Evolutionary conservation across 306 rosid species (phyloP), one percentile per base, ranked within the genome.

Genomic region (Rubus idaeus): DNA sequence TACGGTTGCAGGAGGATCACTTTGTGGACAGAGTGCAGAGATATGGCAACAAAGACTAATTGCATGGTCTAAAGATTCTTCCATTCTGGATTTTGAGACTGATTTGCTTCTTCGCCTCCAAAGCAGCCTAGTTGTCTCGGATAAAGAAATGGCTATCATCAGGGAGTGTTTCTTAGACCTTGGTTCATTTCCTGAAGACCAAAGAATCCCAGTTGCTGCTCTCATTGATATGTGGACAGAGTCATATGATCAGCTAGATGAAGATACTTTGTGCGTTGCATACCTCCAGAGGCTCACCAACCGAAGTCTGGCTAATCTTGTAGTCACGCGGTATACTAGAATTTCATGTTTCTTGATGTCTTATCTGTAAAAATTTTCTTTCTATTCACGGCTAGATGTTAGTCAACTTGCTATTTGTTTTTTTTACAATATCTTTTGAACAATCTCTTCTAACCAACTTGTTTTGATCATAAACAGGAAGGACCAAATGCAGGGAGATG

Each of bases 171-270:
- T 91, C 80, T 16, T 56, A 74, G 91, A 91, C 82, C 77, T 91
- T 14, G 78, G 86, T 64, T 82, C 80, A 26, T 91, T 91, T 79
- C 97, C 93, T 18, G 87, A 86, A 71, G 91, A 78, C 45, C 90
- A 88, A 45, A 88, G 83, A 80, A 91, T 89, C 61, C 85, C 88
- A 37, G 87, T 72, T 30, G 23, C 86, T 53, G 80, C 85, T 26
- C 88, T 92, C 57, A 63, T 92, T 62, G 91, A 90, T 83, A 87
- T 90, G 47, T 90, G 89, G 87, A 75, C 80, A 21, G 91, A 87
- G 75, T 58, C 77, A 67, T 79, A 64, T 71, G 78, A 73, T 42
- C 46, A 64, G 42, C 67, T 84, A 26, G 75, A 71, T 51, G 84
- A 81, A 35, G 86, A 86, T 74, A 83, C 4, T n/a, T 2, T 4